Evolutionary conservation across 108 stramenopile species (phyloP).

Genomic region (Nitzschia palea): DNA sequence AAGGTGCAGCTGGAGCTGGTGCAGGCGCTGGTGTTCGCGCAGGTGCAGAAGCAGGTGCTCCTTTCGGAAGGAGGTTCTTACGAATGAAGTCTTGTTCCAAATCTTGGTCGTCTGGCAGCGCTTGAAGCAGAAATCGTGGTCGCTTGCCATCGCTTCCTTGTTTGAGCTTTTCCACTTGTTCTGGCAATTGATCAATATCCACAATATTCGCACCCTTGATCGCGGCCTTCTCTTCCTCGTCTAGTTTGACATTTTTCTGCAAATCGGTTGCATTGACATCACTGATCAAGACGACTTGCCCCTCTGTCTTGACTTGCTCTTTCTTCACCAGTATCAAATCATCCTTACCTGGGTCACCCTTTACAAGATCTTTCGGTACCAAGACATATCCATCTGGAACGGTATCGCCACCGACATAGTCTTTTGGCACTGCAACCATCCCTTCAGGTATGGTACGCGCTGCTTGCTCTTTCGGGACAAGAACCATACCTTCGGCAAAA

Average conservation of each 20-base stretch:
- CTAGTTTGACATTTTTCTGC: slow-evolving; percentile 14
- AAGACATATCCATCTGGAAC: slow-evolving; percentile 37
- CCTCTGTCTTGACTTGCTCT: slow-evolving; percentile 31
- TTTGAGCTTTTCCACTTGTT: slow-evolving; percentile 32
- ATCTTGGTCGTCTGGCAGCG: slow-evolving; percentile 29
- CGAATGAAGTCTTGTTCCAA: slow-evolving; percentile 39
- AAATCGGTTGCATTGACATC: slow-evolving; percentile 13
- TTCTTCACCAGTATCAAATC: slow-evolving; percentile 31
- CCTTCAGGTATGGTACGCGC: slow-evolving; percentile 28
- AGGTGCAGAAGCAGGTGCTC: slow-evolving; percentile 21
- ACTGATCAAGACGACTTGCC: slow-evolving; percentile 17
- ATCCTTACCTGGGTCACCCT: slow-evolving; percentile 30
- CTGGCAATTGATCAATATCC: slow-evolving; percentile 41
- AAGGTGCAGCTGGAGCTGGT: slow-evolving; percentile 9
- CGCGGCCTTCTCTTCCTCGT: slow-evolving; percentile 20
- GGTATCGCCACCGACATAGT: slow-evolving; percentile 19
- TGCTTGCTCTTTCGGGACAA: slow-evolving; percentile 42
- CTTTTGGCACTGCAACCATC: slow-evolving; percentile 34
- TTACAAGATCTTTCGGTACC: slow-evolving; percentile 42
- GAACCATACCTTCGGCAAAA: slow-evolving; percentile 37
- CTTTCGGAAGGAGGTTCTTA: slow-evolving; percentile 40
- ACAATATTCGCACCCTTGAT: slow-evolving; percentile 38
- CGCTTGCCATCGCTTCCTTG: slow-evolving; percentile 20
- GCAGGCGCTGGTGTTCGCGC: slow-evolving; percentile 3
- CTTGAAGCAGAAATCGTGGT: slow-evolving; percentile 45